Evolutionary conservation across 1,139 yeast species (phyloP), one percentile per base, ranked within the genome.

Genomic region (Suhomyces coccinellae): DNA sequence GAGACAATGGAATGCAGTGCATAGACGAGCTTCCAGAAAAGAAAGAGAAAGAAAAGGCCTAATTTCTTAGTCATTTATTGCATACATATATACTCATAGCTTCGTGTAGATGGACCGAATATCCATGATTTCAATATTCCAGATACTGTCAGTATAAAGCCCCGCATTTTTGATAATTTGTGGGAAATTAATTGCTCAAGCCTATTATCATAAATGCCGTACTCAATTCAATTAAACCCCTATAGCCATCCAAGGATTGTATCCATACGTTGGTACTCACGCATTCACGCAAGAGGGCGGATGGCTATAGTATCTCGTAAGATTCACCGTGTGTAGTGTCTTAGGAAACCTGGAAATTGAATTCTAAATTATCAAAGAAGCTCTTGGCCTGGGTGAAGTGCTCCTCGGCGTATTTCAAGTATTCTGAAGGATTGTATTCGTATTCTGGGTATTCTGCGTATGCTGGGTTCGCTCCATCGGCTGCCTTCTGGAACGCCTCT

Each of bases 391-490:
- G 51, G n/a, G 51, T 44, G 41, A 59, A 56, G 37, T 56, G 54
- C 24, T 52, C 52, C 35, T 54, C 51, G 12, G 61, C 50, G 40
- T 62, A 61, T 15, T 58, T 55, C 36, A 59, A 46, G 40, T 57
- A 61, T 6, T 37, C 42, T 12, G 44, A 27, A 11, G 45, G 44
- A 17, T 41, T 45, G 34, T 15, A 42, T 12, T 31, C 45, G n/a
- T 14, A 14, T 10, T 6, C 8, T 6, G 32, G 37, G 15, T 14
- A 41, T 8, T 41, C 35, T 33, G 36, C 20, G 22, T 33, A 16
- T 4, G n/a, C 11, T n/a, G 30, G 26, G 3, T 28, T 35, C 8
- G 26, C 13, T 7, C 34, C 16, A n/a, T 34, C 15, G 8, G 37
- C 16, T 6, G 38, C 31, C 5, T 30, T 20, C 12, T 32, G 24